Conservation (phyloP, 2,329 filamentous ascomycete species). For the Aspergillus sp. region DNA sequence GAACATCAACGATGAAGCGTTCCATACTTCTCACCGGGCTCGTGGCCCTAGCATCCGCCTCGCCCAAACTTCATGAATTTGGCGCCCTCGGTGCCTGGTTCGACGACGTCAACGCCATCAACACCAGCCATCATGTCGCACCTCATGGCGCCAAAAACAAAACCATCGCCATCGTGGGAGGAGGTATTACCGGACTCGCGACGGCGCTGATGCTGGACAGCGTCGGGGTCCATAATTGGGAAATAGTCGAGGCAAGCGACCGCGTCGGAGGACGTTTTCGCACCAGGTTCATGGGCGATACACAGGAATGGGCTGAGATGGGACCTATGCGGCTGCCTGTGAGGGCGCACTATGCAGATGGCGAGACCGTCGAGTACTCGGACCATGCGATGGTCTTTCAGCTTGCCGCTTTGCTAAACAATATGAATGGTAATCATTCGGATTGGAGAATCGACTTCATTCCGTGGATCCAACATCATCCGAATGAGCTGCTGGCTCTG, state of each 20-base stretch:
- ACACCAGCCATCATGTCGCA: constrained; percentile 7
- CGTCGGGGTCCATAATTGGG: constrained; percentile 46
- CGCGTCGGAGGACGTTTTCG: constrained; percentile 45
- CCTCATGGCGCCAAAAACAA: constrained; percentile 14
- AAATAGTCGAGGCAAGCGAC: constrained; percentile 44
- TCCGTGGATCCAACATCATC: constrained; percentile 24
- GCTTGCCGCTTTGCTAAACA: constrained; percentile 22
- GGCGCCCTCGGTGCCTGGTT: constrained; percentile 27
- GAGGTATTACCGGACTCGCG: constrained; percentile 42
- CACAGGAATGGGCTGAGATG: constrained; percentile 28
- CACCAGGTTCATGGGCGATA: constrained; percentile 40
- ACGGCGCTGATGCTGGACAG: constrained; percentile 46
- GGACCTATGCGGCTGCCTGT: constrained; percentile 28
- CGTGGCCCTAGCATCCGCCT: not conserved
- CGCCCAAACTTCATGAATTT: constrained; percentile 18
- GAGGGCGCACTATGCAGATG: constrained; percentile 20
- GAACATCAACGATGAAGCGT: not conserved
- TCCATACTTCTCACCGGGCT: not conserved
- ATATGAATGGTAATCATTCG: constrained; percentile 22
- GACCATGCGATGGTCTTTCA: constrained; percentile 27
- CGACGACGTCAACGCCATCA: constrained; percentile 24
- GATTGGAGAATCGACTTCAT: constrained; percentile 28
- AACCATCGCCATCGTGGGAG: constrained; percentile 29
- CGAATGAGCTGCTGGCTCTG: constrained; percentile 30
- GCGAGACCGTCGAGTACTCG: constrained; percentile 21